Base-by-base conservation (phyloP, 1,284 basidiomycete genomes). In the Ceraceosorus guamensis region DNA sequence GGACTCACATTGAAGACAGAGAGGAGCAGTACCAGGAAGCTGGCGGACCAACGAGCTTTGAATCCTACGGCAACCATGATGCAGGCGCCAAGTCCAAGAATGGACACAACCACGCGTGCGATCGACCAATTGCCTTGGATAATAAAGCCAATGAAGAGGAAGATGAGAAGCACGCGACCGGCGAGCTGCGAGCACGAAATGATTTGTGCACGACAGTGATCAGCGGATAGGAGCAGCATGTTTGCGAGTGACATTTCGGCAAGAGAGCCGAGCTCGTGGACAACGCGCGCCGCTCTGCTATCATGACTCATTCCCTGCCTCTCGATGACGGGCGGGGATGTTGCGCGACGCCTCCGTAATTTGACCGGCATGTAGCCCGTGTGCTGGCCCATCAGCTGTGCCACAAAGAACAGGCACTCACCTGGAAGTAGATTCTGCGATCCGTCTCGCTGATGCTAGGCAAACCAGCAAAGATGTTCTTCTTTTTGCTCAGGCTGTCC, bases 121-220 rank as follows among this genome's bases (percentile, higher is more conserved):
- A 95, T 79, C 63, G 83, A 87, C 91, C 92, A 97, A 76, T 84
- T 80, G 55, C 92, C 92, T 76, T 93, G 91, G 75, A 98, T 81
- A 68, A 96, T 87, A 81, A 98, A 97, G 1, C 95, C 95, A 69
- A 99, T 82, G 84, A 99, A 99, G 49, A 99, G 85, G 86, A 99
- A 97, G 77, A 99, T 96, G 71, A 99, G 85, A 62, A 99, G 84
- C 57, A 98, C 86, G 59, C 95, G 91, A 53, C 93, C 95, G 0
- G 92, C 89, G 51, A 99, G 86, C 75, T 98, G 87, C 51, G 43
- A 44, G 34, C 14, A 14, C n/a, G 13, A 44, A 48, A 18, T 11
- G 16, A 10, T 11, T 10, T 10, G 46, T 11, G 30, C 46, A 48
- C 46, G 16, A 48, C 10, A 16, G 39, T 10, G 39, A 16, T 43